A percentile compares a stretch with the other conserved stretches of the same genome.
Evolutionary conservation across 2,329 filamentous ascomycete genomes (phyloP).

Genomic region (Fusarium sulawesiense): DNA sequence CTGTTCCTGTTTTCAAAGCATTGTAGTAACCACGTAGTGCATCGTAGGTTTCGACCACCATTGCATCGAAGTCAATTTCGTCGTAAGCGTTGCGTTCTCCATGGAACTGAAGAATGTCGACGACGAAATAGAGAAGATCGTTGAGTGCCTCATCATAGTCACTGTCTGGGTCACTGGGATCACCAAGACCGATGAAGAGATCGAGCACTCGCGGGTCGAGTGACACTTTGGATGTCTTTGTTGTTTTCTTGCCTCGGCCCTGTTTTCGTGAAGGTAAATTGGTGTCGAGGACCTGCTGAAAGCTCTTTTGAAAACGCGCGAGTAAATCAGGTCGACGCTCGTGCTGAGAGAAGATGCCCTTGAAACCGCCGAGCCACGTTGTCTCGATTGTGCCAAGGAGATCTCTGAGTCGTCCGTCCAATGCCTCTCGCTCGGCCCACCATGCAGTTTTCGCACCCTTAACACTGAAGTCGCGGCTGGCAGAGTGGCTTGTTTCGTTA

Average conservation of each 20-base stretch:
- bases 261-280: conserved; percentile 85
- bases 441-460: conserved; percentile 83
- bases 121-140: conserved; percentile 93
- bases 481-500: conserved; percentile 83
- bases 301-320: conserved; percentile 79
- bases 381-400: conserved; percentile 88
- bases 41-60: conserved; percentile 89
- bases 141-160: conserved; percentile 91
- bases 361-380: conserved; percentile 95
- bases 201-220: conserved; percentile 77
- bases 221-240: conserved; percentile 56
- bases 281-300: conserved; percentile 82
- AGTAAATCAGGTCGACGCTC: conserved; percentile 71
- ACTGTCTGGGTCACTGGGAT: conserved; percentile 71
- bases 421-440: conserved; percentile 86
- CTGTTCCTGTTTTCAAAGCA: conserved; percentile 54
- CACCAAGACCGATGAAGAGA: conserved; percentile 86
- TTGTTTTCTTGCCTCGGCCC: conserved; percentile 65
- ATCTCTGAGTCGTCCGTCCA: conserved; percentile 81
- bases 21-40: conserved; percentile 83
- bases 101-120: conserved; percentile 96
- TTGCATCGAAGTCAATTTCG: conserved; percentile 93
- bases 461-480: conserved; percentile 72
- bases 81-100: conserved; percentile 97
- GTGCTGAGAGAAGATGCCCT: conserved; percentile 88